Conservation (phyloP, 2,329 filamentous ascomycete species). For the Boeremia lycopersici region DNA sequence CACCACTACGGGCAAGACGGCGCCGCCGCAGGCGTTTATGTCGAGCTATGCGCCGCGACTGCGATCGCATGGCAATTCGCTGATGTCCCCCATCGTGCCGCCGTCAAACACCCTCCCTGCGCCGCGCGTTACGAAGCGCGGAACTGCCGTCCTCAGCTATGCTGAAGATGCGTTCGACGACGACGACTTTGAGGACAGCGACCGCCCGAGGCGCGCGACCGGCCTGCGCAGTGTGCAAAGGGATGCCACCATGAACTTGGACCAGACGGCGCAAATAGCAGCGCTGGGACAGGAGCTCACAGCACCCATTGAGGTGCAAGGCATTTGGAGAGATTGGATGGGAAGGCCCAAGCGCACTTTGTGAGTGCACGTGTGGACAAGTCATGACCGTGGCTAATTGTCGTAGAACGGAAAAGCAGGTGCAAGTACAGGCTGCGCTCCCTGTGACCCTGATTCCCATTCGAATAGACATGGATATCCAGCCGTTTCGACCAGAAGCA, state of each 20-base stretch:
- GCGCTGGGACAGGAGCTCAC: conserved; percentile 83
- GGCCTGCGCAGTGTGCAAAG: conserved; percentile 78
- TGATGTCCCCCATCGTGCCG: conserved; percentile 83
- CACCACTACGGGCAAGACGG: conserved; percentile 47
- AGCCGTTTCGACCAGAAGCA: conserved; percentile 72
- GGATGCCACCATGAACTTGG: conserved; percentile 64
- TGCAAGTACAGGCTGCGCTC: conserved; percentile 71
- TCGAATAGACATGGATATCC: conserved; percentile 92
- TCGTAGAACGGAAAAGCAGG: conserved; percentile 63
- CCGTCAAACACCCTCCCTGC: conserved; percentile 70
- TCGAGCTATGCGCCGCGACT: conserved; percentile 91
- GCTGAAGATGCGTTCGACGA: conserved; percentile 94
- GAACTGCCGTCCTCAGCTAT: conserved; percentile 96
- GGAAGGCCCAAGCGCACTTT: conserved; percentile 65
- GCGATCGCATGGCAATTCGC: conserved; percentile 87
- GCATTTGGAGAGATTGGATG: conserved; percentile 96
- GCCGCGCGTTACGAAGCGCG: conserved; percentile 91
- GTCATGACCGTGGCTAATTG: conserved; percentile 13
- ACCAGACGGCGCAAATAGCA: conserved; percentile 69
- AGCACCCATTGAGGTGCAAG: conserved; percentile 81
- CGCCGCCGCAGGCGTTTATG: conserved; percentile 82
- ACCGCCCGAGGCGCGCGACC: conserved; percentile 73
- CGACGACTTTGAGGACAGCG: conserved; percentile 75
- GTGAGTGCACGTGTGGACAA: conserved; percentile 45
- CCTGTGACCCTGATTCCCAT: conserved; percentile 93